Conservation (phyloP, 805 yeast species). For the Priceomyces melissophilus region DNA sequence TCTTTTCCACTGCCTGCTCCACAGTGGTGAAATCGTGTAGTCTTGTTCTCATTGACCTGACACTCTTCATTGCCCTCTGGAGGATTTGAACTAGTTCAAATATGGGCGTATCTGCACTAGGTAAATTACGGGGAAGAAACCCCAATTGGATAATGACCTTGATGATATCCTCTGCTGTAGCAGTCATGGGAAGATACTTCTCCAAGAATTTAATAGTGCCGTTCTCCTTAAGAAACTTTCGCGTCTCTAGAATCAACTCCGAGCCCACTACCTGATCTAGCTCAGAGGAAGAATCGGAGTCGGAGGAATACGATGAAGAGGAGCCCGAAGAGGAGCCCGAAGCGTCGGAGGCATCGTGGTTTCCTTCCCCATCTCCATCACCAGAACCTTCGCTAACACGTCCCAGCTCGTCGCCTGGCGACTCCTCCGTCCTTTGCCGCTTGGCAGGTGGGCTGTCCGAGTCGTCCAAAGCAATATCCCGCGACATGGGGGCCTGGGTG, state of each 20-base stretch:
- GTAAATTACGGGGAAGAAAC: conserved; percentile 37
- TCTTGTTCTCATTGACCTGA: conserved; percentile 53
- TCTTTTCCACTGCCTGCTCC: conserved; percentile 53
- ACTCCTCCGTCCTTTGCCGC: too few relatives aligned
- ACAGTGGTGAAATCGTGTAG: conserved; percentile 52
- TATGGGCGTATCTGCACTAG: conserved; percentile 33
- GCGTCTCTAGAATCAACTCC: conserved; percentile 19
- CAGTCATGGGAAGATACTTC: conserved; percentile 57
- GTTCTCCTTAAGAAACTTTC: conserved; percentile 49
- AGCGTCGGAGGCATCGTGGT: too few relatives aligned
- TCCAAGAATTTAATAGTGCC: conserved; percentile 63
- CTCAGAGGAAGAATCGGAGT: not conserved
- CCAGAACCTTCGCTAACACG: too few relatives aligned
- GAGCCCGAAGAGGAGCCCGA: not conserved
- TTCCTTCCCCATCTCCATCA: too few relatives aligned
- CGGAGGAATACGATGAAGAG: not conserved
- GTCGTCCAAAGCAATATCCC: too few relatives aligned
- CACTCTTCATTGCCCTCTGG: conserved; percentile 64
- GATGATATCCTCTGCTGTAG: conserved; percentile 55
- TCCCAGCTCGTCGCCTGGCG: too few relatives aligned
- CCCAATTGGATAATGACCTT: conserved; percentile 63
- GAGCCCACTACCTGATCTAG: conserved; percentile 5
- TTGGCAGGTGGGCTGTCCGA: too few relatives aligned
- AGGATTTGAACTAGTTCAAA: conserved; percentile 48
- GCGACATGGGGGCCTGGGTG: too few relatives aligned